These are phyloP conservation scores for Rhizophagus sp. DNA, from an alignment of 192 early-diverging fungal genomes.

Conservation along the genomic window DNA sequence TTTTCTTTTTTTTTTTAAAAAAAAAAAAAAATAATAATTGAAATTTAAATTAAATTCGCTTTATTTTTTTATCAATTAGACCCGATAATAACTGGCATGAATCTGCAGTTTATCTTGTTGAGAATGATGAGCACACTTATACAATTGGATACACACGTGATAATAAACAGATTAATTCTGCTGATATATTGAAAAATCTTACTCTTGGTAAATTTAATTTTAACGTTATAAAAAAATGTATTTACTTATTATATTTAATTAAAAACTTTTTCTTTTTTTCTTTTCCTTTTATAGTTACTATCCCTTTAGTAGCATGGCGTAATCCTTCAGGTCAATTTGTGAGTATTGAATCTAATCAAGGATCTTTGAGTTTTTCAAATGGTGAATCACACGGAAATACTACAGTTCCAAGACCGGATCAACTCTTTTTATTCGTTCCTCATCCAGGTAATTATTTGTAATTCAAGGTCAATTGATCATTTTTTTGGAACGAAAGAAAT, in stretches of 20 bases:
- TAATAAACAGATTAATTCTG: neutral
- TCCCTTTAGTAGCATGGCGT: constrained; percentile 3
- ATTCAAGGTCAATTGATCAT: too few relatives aligned
- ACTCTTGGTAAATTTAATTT: neutral
- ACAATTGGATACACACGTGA: neutral
- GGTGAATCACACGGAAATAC: neutral
- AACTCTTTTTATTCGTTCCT: constrained; percentile 20
- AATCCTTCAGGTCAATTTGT: neutral
- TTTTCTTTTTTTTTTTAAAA: neutral
- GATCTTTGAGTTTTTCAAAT: neutral
- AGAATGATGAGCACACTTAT: neutral
- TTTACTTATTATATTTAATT: too few relatives aligned
- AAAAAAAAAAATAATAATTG: neutral
- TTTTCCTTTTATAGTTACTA: neutral
- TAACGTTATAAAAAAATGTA: too few relatives aligned
- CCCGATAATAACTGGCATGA: neutral
- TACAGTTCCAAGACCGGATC: neutral
- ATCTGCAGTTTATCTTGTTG: neutral
- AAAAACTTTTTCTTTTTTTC: neutral
- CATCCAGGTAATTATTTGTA: constrained; percentile 8
- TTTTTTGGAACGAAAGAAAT: neutral
- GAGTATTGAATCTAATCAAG: neutral
- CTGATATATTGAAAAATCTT: neutral
- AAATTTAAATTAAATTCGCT: neutral
- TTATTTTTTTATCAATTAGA: neutral